phyloP scores from a whole-genome alignment of 805 yeast genomes.

The Kuraishia hungarica region DNA sequence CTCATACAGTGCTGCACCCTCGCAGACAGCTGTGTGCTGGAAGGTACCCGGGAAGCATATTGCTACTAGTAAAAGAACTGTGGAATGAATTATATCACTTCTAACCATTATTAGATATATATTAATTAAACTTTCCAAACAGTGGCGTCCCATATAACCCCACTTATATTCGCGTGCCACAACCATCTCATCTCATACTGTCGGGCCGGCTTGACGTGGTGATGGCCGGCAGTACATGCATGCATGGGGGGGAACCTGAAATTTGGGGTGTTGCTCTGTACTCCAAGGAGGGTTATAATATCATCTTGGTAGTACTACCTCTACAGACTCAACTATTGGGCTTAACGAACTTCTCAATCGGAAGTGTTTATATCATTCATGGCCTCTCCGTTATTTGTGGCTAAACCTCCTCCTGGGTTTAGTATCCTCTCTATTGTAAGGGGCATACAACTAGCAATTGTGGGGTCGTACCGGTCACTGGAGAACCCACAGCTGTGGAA shows the following conservation, averaged over 20 bases:
- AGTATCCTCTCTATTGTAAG: constrained; percentile 37
- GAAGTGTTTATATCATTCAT: no score
- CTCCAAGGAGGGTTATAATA: not conserved
- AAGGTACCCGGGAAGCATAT: no score
- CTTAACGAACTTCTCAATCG: constrained; percentile 3
- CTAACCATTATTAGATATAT: no score
- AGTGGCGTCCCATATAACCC: no score
- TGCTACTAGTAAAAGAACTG: no score
- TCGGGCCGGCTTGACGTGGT: no score
- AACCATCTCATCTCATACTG: not conserved
- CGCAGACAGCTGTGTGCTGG: no score
- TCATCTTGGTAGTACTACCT: not conserved
- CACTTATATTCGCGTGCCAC: not conserved
- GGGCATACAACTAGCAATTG: constrained; percentile 43
- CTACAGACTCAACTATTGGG: not conserved
- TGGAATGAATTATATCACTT: no score
- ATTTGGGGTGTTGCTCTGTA: not conserved
- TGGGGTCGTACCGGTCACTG: constrained; percentile 39
- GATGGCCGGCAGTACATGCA: not conserved
- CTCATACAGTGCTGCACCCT: no score
- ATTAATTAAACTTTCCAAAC: no score
- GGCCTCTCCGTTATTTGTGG: constrained; percentile 54
- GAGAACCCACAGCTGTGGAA: constrained; percentile 32
- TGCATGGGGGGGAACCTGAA: not conserved
- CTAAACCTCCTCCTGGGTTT: constrained; percentile 49